A percentile compares a stretch with the other conserved stretches of the same genome.
phyloP scores from a whole-genome alignment of 441 rosid species.

The Eutrema salsugineum region DNA sequence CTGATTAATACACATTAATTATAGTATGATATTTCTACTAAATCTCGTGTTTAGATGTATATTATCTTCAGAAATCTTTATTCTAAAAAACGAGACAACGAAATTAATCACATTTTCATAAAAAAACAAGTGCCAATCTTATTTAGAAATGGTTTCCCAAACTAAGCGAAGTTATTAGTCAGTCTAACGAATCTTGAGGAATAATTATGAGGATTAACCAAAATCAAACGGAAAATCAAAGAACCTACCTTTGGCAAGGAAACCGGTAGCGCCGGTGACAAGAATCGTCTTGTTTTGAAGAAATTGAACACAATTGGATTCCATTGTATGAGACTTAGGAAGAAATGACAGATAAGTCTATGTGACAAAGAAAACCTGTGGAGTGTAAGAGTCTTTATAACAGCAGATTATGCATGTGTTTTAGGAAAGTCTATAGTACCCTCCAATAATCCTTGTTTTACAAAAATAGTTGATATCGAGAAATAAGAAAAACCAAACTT shows the following conservation, averaged over 20 bases:
- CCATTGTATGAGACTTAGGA: constrained; percentile 3
- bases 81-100: background rate
- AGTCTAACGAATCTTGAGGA: background rate
- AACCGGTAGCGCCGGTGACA: constrained; percentile 31
- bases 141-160: background rate
- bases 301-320: constrained; percentile 12
- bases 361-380: background rate
- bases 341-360: background rate
- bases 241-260: constrained; percentile 28
- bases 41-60: background rate
- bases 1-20: background rate
- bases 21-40: background rate
- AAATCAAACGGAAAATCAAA: background rate
- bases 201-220: background rate
- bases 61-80: background rate
- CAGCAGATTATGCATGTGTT: background rate
- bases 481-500: background rate
- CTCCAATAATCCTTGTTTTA: background rate
- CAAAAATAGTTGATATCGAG: background rate
- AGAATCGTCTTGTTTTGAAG: constrained; percentile 26
- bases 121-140: background rate
- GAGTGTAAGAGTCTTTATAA: constrained; percentile 5
- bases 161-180: background rate
- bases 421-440: background rate
- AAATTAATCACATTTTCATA: background rate